These are phyloP conservation scores for Fusarium coicis DNA, from an alignment of 2,329 filamentous ascomycete species.

Conservation along the genomic window DNA sequence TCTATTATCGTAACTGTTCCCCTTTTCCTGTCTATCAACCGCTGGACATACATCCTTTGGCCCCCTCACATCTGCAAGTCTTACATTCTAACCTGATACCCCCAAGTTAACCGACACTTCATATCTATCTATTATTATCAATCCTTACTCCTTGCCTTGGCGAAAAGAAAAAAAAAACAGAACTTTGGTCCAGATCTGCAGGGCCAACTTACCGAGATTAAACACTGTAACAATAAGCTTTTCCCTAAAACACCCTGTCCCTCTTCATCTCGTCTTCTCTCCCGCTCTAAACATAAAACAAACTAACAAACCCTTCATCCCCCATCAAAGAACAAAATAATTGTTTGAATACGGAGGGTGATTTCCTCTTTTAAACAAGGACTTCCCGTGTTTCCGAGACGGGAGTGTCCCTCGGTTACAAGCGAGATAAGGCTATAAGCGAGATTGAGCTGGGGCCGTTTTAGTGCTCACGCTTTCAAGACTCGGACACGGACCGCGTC, in stretches of 20 bases:
- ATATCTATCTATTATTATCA: neutral
- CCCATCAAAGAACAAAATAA: neutral
- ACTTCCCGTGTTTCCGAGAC: neutral
- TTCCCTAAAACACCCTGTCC: neutral
- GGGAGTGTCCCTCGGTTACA: slow-evolving; percentile 26
- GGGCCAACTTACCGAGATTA: slow-evolving; percentile 3
- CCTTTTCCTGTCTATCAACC: neutral
- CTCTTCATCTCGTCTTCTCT: neutral
- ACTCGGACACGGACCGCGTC: neutral
- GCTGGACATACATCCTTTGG: neutral
- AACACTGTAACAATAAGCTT: neutral
- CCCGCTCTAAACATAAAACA: neutral
- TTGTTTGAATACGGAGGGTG: neutral
- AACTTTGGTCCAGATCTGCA: slow-evolving; percentile 2
- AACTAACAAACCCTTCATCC: neutral
- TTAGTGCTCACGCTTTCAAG: slow-evolving; percentile 11
- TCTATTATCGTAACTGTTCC: neutral
- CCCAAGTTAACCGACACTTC: neutral
- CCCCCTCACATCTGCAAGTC: neutral
- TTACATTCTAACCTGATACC: neutral
- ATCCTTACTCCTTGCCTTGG: neutral
- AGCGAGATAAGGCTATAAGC: slow-evolving; percentile 32
- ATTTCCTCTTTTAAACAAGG: neutral
- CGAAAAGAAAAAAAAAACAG: neutral
- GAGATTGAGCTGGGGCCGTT: slow-evolving; percentile 12